Conservation (phyloP, 192 early-diverging fungal genomes). For the Coemansia umbellata region DNA sequence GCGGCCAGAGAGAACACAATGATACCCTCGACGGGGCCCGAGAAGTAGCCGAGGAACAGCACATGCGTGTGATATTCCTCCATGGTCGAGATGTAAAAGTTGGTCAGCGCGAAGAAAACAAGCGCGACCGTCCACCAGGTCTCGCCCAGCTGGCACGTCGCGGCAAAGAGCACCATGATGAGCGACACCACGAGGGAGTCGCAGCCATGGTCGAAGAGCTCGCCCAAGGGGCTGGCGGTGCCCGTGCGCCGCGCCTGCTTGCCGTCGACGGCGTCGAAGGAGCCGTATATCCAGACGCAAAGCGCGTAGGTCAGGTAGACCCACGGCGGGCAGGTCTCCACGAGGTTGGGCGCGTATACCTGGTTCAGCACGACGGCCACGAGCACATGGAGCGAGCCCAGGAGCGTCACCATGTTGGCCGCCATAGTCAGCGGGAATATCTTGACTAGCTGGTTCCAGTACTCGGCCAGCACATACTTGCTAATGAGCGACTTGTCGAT, state of each 20-base stretch:
- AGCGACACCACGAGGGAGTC: slow-evolving; percentile 66
- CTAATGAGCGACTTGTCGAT: slow-evolving; percentile 77
- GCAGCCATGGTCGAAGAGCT: slow-evolving; percentile 94
- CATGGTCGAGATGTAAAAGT: slow-evolving; percentile 92
- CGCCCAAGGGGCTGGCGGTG: slow-evolving; percentile 82
- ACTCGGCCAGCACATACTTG: slow-evolving; percentile 72
- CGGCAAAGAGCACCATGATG: slow-evolving; percentile 55
- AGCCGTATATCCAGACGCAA: slow-evolving; percentile 85
- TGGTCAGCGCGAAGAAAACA: slow-evolving; percentile 62
- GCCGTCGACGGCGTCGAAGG: slow-evolving; percentile 91
- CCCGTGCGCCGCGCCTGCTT: slow-evolving; percentile 92
- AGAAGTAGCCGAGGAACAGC: slow-evolving; percentile 77
- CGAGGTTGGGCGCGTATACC: slow-evolving; percentile 68
- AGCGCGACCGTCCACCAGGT: slow-evolving; percentile 64
- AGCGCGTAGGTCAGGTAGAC: slow-evolving; percentile 71
- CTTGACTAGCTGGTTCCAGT: slow-evolving; percentile 83
- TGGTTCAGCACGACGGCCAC: slow-evolving; percentile 67
- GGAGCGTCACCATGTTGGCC: slow-evolving; percentile 85
- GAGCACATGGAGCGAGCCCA: slow-evolving; percentile 78
- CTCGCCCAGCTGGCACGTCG: slow-evolving; percentile 64
- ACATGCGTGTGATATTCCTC: slow-evolving; percentile 92
- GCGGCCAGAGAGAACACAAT: slow-evolving; percentile 59
- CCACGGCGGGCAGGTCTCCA: slow-evolving; percentile 72
- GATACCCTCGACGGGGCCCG: slow-evolving; percentile 90
- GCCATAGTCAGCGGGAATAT: slow-evolving; percentile 86